Evolutionary conservation across 192 early-diverging fungal genomes (phyloP).

Genomic region (Jimgerdemannia flammicorona): DNA sequence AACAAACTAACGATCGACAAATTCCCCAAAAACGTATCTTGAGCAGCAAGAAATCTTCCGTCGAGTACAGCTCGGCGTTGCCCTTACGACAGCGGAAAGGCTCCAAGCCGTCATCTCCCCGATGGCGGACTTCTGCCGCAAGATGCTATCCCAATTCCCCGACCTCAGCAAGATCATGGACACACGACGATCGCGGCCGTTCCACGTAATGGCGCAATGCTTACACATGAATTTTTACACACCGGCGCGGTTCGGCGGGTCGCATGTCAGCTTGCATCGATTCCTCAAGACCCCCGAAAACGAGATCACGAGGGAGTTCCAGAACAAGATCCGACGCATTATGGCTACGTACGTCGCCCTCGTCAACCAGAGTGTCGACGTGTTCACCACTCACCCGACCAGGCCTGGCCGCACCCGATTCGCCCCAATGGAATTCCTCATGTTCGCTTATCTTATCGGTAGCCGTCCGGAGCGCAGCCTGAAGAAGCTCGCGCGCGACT

Average conservation of each 20-base stretch:
- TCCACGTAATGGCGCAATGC: not conserved
- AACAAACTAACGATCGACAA: too few relatives aligned
- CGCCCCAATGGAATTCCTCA: not conserved
- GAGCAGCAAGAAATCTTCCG: constrained; percentile 22
- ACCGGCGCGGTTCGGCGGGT: not conserved
- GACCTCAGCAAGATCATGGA: not conserved
- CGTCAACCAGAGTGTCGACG: not conserved
- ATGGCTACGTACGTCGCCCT: not conserved
- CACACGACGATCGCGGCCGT: not conserved
- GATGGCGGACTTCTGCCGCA: constrained; percentile 4
- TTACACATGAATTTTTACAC: not conserved
- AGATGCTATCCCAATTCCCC: not conserved
- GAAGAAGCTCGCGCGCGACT: not conserved
- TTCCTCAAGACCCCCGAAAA: not conserved
- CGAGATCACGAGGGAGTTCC: not conserved
- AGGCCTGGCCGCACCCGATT: not conserved
- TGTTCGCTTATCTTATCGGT: not conserved
- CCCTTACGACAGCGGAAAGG: constrained; percentile 21
- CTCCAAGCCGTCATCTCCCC: constrained; percentile 19
- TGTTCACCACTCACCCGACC: not conserved
- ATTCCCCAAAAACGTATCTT: too few relatives aligned
- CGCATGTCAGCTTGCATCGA: not conserved
- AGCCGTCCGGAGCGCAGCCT: not conserved
- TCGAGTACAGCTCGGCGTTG: constrained; percentile 25
- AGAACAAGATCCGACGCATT: not conserved